Evolutionary conservation across 495 filamentous ascomycete species (phyloP).

Genomic region (Neurospora sp.): DNA sequence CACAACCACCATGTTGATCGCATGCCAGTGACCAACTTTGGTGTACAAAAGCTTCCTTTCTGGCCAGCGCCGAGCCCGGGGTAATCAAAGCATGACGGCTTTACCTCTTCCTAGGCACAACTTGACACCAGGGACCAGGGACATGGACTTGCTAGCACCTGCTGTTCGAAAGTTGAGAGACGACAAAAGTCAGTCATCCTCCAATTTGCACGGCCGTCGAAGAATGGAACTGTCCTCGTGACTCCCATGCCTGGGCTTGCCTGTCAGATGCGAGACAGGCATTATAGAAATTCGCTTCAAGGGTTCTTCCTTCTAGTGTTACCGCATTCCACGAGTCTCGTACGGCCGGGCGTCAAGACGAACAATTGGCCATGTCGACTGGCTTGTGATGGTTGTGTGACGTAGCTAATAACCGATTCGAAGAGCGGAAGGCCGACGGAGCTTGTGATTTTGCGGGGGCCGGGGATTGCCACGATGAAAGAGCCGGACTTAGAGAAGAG

Average conservation of each 20-base stretch:
- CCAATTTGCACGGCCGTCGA: neutral
- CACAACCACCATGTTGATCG: neutral
- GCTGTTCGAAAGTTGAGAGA: neutral
- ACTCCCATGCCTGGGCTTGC: neutral
- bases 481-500: neutral
- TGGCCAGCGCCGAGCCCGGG: neutral
- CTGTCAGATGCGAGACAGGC: neutral
- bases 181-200: neutral
- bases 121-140: neutral
- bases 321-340: neutral
- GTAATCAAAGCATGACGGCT: neutral
- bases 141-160: neutral
- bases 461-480: neutral
- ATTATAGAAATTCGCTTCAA: neutral
- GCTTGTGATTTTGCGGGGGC: slow-evolving; percentile 46
- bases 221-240: neutral
- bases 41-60: neutral
- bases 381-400: slow-evolving; percentile 26
- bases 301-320: neutral
- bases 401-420: slow-evolving; percentile 29
- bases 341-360: neutral
- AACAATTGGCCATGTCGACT: neutral
- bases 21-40: neutral
- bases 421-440: slow-evolving; percentile 23
- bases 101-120: neutral